Base-by-base conservation (phyloP, 2,329 filamentous ascomycete genomes). In the Boeremia exigua region DNA sequence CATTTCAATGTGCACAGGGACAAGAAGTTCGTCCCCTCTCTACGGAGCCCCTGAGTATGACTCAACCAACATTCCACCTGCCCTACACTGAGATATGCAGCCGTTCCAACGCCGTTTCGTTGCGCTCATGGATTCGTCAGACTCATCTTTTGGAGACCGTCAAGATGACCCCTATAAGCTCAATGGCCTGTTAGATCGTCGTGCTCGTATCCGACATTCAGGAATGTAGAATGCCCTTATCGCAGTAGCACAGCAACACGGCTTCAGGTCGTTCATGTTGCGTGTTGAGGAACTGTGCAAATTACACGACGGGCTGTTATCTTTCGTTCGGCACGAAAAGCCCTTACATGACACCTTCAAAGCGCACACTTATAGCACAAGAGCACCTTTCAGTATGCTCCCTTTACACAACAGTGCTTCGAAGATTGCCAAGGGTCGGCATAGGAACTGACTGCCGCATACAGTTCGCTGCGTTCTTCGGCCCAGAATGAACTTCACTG, bases 151-250 rank as follows among this genome's bases (percentile, higher is more conserved):
- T 38, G 27, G 28, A 45, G 11, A 14, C 23, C 8, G 1, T 23
- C 37, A 44, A 12, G 28, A 33, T 14, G 14, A 45, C 3, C 10
- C 5, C 17, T 12, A 19, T 34, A 14, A 27, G 23, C 19, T 32
- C 19, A 11, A 11, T 10, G 27, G 6, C 23, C 5, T 37, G 37
- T 25, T 36, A 29, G 11, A n/a, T 15, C 34, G 36, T 38, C 14
- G 32, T 39, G 29, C 32, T 37, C 27, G 19, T 48, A 34, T 25
- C 1, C 25, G 6, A 23, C 6, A 4, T 19, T 7, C 14, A 48
- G 45, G 51, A 48, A 48, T 45, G 33, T 28, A 28, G 37, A 48
- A 48, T n/a, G 39, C 39, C 28, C 32, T 48, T 48, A 45, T 54
- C 39, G 19, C 23, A 10, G 39, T 39, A 19, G n/a, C 45, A 44